Evolutionary conservation across 2,329 filamentous ascomycete species (phyloP).

Genomic region (Diaporthe vaccinii): DNA sequence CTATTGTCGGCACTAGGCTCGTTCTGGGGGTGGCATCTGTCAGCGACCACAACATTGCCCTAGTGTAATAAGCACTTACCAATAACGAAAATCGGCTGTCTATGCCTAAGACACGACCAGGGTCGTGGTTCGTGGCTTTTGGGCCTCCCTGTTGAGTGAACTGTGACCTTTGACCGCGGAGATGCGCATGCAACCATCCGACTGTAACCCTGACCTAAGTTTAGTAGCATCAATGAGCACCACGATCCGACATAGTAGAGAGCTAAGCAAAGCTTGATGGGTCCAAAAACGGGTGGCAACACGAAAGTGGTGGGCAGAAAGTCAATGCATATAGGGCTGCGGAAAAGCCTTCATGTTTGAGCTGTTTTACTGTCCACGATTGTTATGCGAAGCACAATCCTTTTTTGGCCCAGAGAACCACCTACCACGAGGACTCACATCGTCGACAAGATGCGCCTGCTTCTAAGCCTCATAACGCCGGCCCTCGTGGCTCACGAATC

Average conservation of each 20-base stretch:
- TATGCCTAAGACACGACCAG: background rate
- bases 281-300: background rate
- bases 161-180: background rate
- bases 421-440: background rate
- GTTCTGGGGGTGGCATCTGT: background rate
- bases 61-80: background rate
- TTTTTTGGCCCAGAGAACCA: no score
- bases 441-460: background rate
- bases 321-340: background rate
- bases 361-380: rapidly evolving
- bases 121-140: background rate
- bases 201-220: background rate
- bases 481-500: background rate
- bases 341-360: background rate
- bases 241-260: background rate
- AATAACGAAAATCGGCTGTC: background rate
- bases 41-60: background rate
- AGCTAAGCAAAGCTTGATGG: background rate
- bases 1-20: background rate
- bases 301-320: background rate
- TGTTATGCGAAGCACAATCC: background rate
- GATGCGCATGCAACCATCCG: background rate
- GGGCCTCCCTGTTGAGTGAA: background rate
- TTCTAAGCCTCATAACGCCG: background rate
- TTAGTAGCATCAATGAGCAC: background rate